Percentiles rank a stretch among this genome's conserved stretches.
phyloP scores from a whole-genome alignment of 345 rosid genomes.

The Heritiera fomes region DNA sequence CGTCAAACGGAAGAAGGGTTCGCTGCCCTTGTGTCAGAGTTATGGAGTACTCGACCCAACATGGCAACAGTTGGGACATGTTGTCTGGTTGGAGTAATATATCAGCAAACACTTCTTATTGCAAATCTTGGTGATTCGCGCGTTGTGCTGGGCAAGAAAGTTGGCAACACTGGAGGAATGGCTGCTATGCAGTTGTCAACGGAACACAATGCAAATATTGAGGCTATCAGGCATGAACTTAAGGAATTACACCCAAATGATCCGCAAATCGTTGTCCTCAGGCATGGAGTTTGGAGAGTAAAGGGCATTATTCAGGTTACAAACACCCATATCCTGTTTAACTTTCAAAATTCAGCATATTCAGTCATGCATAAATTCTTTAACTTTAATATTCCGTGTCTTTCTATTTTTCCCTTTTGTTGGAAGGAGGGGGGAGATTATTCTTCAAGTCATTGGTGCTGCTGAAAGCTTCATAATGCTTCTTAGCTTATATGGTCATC shows the following conservation, averaged over 20 bases:
- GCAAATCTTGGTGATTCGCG: slow-evolving; percentile 92
- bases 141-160: slow-evolving; percentile 81
- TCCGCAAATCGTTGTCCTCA: slow-evolving; percentile 77
- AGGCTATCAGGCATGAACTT: slow-evolving; percentile 78
- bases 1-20: slow-evolving; percentile 80
- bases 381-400: not conserved
- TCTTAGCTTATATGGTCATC: not conserved
- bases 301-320: slow-evolving; percentile 89
- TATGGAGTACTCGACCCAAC: slow-evolving; percentile 57
- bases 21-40: slow-evolving; percentile 64
- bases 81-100: slow-evolving; percentile 86
- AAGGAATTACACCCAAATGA: slow-evolving; percentile 81
- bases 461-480: not conserved
- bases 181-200: slow-evolving; percentile 81
- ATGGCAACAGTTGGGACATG: slow-evolving; percentile 83
- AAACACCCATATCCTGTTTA: slow-evolving; percentile 11
- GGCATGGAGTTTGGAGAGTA: slow-evolving; percentile 96
- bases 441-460: not conserved
- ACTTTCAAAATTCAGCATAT: slow-evolving; percentile 9
- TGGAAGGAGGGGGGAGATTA: not conserved
- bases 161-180: slow-evolving; percentile 62
- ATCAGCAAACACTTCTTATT: slow-evolving; percentile 70
- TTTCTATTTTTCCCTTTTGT: not conserved
- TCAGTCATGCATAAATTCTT: slow-evolving; percentile 10
- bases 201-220: slow-evolving; percentile 89